These are phyloP conservation scores for Solanum microdontum DNA, from an alignment of 257 asterid species.

Conservation along the genomic window DNA sequence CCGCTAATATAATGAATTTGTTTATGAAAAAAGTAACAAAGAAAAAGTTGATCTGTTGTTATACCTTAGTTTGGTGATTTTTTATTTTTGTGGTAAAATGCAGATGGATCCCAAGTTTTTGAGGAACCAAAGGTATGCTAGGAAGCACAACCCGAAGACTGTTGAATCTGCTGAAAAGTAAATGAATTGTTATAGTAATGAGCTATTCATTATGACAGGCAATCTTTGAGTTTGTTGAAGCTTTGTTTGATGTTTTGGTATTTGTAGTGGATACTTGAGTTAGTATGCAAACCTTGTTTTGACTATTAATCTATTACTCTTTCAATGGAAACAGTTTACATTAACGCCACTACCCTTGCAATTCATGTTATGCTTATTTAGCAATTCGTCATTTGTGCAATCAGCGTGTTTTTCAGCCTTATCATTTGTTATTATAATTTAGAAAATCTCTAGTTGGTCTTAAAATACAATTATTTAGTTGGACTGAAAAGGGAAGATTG, in stretches of 20 bases:
- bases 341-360: not conserved
- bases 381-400: not conserved
- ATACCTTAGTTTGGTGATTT: not conserved
- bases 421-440: not conserved
- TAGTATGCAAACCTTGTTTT: not conserved
- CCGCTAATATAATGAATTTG: not conserved
- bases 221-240: not conserved
- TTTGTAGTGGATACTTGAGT: not conserved
- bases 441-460: not conserved
- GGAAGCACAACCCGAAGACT: constrained; percentile 70
- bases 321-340: not conserved
- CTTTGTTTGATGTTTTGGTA: not conserved
- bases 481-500: not conserved
- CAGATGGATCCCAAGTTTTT: constrained; percentile 87
- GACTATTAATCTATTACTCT: not conserved
- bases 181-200: constrained; percentile 16
- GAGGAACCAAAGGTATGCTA: constrained; percentile 97
- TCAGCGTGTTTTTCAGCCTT: not conserved
- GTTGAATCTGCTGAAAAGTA: constrained; percentile 42
- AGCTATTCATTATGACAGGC: not conserved
- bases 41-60: not conserved
- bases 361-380: not conserved
- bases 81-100: not conserved
- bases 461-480: not conserved
- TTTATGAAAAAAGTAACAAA: not conserved